phyloP scores from a whole-genome alignment of 140 eudicot genomes.

The Stevia rebaudiana region DNA sequence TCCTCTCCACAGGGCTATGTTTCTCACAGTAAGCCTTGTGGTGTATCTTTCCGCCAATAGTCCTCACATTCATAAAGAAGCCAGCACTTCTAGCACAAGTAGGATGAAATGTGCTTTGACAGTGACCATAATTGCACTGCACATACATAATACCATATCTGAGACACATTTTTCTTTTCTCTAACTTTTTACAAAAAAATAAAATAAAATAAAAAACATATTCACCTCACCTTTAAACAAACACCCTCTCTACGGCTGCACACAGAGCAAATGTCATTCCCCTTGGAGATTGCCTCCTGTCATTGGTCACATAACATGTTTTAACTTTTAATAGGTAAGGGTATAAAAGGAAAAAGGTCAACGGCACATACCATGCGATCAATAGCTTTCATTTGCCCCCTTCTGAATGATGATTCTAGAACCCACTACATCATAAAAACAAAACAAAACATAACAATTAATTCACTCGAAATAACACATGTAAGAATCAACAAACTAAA shows the following conservation, averaged over 20 bases:
- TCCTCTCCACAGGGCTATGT: constrained; percentile 77
- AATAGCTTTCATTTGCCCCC: constrained; percentile 79
- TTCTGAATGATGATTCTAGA: constrained; percentile 69
- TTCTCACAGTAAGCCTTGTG: constrained; percentile 93
- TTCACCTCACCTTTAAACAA: constrained; percentile 66
- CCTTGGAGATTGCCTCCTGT: constrained; percentile 63
- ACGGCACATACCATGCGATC: constrained; percentile 63
- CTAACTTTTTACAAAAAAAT: no score
- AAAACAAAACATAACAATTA: constrained; percentile 7
- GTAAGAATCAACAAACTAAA: not conserved
- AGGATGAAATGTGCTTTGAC: constrained; percentile 90
- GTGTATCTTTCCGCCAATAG: constrained; percentile 71
- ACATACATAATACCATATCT: constrained; percentile 1
- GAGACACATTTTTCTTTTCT: not conserved
- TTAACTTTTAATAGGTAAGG: not conserved
- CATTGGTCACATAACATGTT: no score
- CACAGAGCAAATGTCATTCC: constrained; percentile 62
- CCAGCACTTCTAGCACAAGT: constrained; percentile 86
- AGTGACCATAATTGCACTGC: constrained; percentile 96
- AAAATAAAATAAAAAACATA: not conserved
- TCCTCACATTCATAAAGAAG: constrained; percentile 60
- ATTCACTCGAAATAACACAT: not conserved
- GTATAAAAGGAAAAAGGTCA: not conserved
- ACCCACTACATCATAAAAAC: constrained; percentile 65
- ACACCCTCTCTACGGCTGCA: constrained; percentile 77